Base-by-base conservation (phyloP, 2,329 filamentous ascomycete species). In the Verticillium albo-atrum region DNA sequence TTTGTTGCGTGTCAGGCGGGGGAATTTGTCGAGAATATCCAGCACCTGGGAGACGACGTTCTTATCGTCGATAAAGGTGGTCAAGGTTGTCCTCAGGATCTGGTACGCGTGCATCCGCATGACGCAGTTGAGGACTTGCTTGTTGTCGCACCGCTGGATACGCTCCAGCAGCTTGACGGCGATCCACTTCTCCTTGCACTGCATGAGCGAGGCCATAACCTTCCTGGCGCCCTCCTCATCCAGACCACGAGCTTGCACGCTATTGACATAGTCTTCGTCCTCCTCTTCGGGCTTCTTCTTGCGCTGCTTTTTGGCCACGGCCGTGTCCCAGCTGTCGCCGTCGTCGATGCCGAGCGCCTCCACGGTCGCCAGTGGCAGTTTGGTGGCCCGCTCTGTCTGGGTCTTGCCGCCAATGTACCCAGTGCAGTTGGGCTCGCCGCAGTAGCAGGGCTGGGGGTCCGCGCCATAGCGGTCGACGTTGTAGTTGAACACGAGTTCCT, bases 131-230 rank as follows among this genome's bases (percentile, higher is more conserved):
- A 91, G 87, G 59, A 97, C 91, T 63, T 87, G 87, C 69, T 97
- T 92, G 66, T 97, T 92, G 55, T 94, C 85, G 70, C 90, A 93
- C 47, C 85, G 84, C 74, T 97, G 91, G 63, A 99, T 92, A 57
- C 95, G 93, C 66, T 88, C 85, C 61, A 99, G 84, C 59, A 99
- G 80, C 76, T 98, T 98, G 75, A 97, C 92, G 3, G 91, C 92
- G 74, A 99, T 97, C 95, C 95, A 99, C 75, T 97, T 97, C 81
- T 99, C 95, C 75, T 97, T 96, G 82, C 92, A 97, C 74, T 97
- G 94, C 87, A 97, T 93, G 61, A 99, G 85, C 57, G 92, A 89
- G 26, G 94, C 93, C 92, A 97, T 97, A 74, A 97, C 92, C 76
- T 96, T 96, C 68, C 89, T 91, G 62, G 96, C 92, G 63, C 90